phyloP scores from a whole-genome alignment of 495 filamentous ascomycete species.

The Oidiodendron maius region DNA sequence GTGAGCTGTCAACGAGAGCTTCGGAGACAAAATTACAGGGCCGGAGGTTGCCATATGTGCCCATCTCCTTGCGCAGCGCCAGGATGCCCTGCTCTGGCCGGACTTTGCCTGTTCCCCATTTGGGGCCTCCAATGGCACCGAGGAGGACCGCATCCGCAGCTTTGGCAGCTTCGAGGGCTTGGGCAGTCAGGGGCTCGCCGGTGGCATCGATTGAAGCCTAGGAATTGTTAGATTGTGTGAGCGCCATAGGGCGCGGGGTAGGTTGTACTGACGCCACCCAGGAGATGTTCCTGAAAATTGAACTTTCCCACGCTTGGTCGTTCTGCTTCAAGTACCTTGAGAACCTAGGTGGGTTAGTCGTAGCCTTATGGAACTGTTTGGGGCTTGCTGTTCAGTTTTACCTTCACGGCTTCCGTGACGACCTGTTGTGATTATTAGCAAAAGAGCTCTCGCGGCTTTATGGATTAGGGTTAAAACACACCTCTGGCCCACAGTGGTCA shows the following conservation, averaged over 20 bases:
- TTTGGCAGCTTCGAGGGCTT: slow-evolving; percentile 81
- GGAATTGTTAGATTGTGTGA: not conserved
- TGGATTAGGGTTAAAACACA: slow-evolving; percentile 25
- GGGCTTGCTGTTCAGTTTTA: slow-evolving; percentile 25
- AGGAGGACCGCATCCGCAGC: slow-evolving; percentile 87
- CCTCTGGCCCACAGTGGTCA: slow-evolving; percentile 95
- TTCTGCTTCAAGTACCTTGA: slow-evolving; percentile 67
- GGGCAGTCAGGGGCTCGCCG: slow-evolving; percentile 72
- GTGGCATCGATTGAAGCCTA: slow-evolving; percentile 86
- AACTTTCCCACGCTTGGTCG: slow-evolving; percentile 65
- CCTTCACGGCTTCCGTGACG: slow-evolving; percentile 75
- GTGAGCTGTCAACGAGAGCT: slow-evolving; percentile 78
- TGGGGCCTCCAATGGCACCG: slow-evolving; percentile 91
- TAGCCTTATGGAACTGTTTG: not conserved
- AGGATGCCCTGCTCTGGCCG: slow-evolving; percentile 95
- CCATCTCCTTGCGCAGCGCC: slow-evolving; percentile 86
- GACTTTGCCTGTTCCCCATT: slow-evolving; percentile 91
- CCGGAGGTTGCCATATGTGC: slow-evolving; percentile 93
- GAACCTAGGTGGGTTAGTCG: slow-evolving; percentile 41
- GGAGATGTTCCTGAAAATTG: slow-evolving; percentile 85
- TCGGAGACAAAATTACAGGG: slow-evolving; percentile 96
- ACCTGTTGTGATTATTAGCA: slow-evolving; percentile 27
- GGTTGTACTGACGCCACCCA: slow-evolving; percentile 77
- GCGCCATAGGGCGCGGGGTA: not conserved
- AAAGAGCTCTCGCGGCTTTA: not conserved